A percentile compares a stretch with the other conserved stretches of the same genome.
phyloP scores from a whole-genome alignment of 2,329 filamentous ascomycete genomes.

The Arthrinium phaeospermum region DNA sequence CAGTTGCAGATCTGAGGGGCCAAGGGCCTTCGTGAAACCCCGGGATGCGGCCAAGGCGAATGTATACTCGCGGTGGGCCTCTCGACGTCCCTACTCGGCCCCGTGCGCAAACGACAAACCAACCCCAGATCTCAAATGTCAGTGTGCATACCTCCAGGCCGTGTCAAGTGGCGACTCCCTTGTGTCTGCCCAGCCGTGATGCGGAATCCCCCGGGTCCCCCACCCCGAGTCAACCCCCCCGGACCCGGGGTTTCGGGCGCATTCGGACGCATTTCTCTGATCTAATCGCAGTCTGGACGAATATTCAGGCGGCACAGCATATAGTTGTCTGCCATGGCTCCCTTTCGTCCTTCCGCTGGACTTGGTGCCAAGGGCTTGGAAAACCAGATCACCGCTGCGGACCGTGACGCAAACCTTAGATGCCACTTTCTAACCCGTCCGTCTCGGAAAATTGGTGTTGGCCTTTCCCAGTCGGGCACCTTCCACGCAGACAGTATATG shows the following conservation, averaged over 20 bases:
- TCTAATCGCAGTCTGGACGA: neutral
- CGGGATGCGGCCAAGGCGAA: neutral
- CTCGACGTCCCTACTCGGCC: neutral
- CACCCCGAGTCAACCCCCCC: neutral
- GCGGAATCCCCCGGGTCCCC: neutral
- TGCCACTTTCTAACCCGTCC: neutral
- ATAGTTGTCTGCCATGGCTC: neutral
- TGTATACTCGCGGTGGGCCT: neutral
- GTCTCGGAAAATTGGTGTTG: neutral
- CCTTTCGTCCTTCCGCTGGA: neutral
- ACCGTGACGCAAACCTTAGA: neutral
- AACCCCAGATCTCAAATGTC: neutral
- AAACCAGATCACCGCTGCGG: neutral
- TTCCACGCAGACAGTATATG: neutral
- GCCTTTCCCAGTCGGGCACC: neutral
- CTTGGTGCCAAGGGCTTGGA: neutral
- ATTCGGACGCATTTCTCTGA: neutral
- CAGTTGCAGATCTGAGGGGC: neutral
- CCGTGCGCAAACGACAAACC: neutral
- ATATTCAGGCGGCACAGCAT: neutral
- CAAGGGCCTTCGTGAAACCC: neutral
- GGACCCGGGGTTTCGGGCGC: neutral
- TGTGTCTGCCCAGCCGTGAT: neutral
- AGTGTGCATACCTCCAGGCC: no score
- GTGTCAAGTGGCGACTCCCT: neutral